A percentile compares a stretch with the other conserved stretches of the same genome.
Conservation (phyloP, 768 basidiomycete species). For the Sporobolomyces phaffii region DNA sequence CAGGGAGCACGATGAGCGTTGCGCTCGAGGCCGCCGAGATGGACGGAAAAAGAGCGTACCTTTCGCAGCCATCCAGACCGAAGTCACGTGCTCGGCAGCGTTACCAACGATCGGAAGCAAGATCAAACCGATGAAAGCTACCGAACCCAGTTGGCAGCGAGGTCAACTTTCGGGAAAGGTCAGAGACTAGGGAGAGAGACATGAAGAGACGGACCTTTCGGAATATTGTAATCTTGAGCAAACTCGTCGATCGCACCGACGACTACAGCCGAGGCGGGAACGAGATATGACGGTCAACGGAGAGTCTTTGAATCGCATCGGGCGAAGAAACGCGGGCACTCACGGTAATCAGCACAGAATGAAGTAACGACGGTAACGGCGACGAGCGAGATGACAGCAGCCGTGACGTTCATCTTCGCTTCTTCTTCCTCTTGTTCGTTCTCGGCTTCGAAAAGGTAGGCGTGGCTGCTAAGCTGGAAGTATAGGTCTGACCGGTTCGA, state of each 20-base stretch:
- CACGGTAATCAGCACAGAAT: constrained; percentile 81
- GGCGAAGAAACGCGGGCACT: constrained; percentile 45
- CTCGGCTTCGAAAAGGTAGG: constrained; percentile 56
- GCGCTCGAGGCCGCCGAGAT: too few species aligned
- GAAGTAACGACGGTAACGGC: constrained; percentile 71
- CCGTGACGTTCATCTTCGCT: constrained; percentile 63
- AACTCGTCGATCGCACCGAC: constrained; percentile 90
- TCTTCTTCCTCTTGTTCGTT: constrained; percentile 49
- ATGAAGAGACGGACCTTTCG: constrained; percentile 50
- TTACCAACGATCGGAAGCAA: constrained; percentile 73
- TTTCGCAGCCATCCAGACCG: constrained; percentile 84
- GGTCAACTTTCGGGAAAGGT: too few species aligned
- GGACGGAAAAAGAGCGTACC: neutral
- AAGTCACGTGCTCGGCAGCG: constrained; percentile 59
- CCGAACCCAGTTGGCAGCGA: too few species aligned
- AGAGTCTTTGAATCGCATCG: neutral
- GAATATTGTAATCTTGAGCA: constrained; percentile 69
- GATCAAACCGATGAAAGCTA: constrained; percentile 68
- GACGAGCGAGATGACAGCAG: constrained; percentile 62
- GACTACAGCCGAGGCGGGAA: constrained; percentile 50
- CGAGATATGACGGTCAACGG: neutral
- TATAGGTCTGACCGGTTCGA: constrained; percentile 59
- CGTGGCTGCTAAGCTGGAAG: constrained; percentile 77
- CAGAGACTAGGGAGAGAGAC: constrained; percentile 4
- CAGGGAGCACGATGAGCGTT: too few species aligned